Conservation (phyloP, 148 eudicot genomes). For the Persicaria tinctoria region DNA sequence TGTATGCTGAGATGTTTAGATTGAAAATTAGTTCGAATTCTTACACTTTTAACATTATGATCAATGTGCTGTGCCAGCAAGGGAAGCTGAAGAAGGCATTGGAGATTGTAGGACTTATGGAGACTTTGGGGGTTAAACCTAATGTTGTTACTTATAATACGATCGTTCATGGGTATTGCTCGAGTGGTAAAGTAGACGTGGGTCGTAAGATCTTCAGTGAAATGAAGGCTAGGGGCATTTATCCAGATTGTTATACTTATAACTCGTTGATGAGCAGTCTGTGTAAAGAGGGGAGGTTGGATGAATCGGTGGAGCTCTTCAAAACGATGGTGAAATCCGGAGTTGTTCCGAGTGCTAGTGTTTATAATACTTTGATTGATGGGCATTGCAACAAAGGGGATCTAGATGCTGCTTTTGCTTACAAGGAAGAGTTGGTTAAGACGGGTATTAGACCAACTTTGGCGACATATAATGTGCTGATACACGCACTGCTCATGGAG, state of each 20-base stretch:
- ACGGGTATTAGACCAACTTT: conserved; percentile 43
- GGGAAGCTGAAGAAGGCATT: conserved; percentile 62
- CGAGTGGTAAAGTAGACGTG: conserved; percentile 43
- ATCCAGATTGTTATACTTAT: conserved; percentile 63
- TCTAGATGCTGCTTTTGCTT: conserved; percentile 45
- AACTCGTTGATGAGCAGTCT: conserved; percentile 45
- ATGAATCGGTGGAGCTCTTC: conserved; percentile 39
- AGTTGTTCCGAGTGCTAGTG: conserved; percentile 41
- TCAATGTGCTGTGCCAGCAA: conserved; percentile 65
- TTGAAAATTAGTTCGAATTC: conserved; percentile 41
- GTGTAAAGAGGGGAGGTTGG: conserved; percentile 45
- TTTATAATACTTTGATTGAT: conserved; percentile 60
- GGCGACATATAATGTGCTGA: conserved; percentile 57
- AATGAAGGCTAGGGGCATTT: conserved; percentile 49
- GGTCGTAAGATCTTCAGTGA: conserved; percentile 34
- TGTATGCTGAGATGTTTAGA: conserved; percentile 71
- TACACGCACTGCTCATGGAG: conserved; percentile 59
- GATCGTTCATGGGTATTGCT: conserved; percentile 49
- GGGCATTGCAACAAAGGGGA: conserved; percentile 58
- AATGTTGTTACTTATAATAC: conserved; percentile 66
- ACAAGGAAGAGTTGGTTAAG: conserved; percentile 50
- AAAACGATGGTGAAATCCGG: conserved; percentile 40
- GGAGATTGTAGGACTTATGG: conserved; percentile 55
- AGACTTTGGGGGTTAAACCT: conserved; percentile 44
- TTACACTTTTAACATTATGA: conserved; percentile 69